Conservation (phyloP, 2,329 filamentous ascomycete genomes). For the Ascochyta koolunga region DNA sequence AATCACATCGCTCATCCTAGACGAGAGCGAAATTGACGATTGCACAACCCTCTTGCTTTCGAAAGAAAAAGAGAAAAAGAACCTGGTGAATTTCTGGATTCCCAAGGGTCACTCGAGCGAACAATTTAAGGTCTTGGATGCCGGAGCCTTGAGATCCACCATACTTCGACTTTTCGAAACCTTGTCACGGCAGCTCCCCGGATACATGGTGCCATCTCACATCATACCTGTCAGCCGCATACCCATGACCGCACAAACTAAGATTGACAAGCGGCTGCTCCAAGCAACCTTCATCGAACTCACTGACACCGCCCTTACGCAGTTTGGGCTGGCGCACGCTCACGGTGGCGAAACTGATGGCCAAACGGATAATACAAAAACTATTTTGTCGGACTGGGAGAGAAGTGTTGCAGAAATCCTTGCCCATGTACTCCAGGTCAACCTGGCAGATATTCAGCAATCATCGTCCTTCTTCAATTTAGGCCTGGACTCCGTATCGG, state of each 20-base stretch:
- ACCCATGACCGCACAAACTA: slow-evolving; percentile 76
- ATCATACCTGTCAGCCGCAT: slow-evolving; percentile 72
- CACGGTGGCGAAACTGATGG: slow-evolving; percentile 38
- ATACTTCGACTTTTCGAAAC: slow-evolving; percentile 58
- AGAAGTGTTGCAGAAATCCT: slow-evolving; percentile 61
- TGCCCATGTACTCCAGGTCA: slow-evolving; percentile 56
- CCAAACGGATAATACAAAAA: not conserved
- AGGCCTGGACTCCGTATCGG: slow-evolving; percentile 83
- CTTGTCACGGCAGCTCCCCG: slow-evolving; percentile 64
- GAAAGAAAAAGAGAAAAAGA: slow-evolving; percentile 53
- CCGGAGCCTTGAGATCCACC: slow-evolving; percentile 36
- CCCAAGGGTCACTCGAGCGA: slow-evolving; percentile 39
- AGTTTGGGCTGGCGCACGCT: slow-evolving; percentile 41
- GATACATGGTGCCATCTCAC: slow-evolving; percentile 80
- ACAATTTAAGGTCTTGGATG: slow-evolving; percentile 48
- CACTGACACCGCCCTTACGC: slow-evolving; percentile 53
- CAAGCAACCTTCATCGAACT: slow-evolving; percentile 56
- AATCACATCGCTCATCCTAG: slow-evolving; percentile 68
- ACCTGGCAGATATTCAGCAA: slow-evolving; percentile 58
- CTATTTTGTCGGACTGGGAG: slow-evolving; percentile 53
- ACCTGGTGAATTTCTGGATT: slow-evolving; percentile 73
- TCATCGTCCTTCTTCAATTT: slow-evolving; percentile 78
- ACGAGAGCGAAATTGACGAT: slow-evolving; percentile 60
- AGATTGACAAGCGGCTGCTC: slow-evolving; percentile 69
- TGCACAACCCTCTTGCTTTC: slow-evolving; percentile 68